Evolutionary conservation across 106 monocot genomes (phyloP), one percentile per base, ranked within the genome.

Genomic region (Platanthera guangdongensis): DNA sequence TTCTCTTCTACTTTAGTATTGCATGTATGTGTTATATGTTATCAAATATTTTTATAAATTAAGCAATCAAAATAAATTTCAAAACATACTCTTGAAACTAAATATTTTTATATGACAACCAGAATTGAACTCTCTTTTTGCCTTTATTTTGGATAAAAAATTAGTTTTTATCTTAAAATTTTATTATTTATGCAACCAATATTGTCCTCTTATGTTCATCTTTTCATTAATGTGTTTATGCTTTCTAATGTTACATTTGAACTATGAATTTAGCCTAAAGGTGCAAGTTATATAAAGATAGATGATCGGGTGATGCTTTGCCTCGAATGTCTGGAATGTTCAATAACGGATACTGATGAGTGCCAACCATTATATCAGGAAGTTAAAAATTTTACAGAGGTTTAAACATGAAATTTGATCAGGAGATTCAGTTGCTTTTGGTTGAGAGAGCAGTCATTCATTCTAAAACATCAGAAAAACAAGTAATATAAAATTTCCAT

Each of bases 251-350:
- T 32, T 32, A 32, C 32, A 32, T 30, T 14, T 30, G 19, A 62
- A 19, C 64, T 5, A 46, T 57, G 75, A 81, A 52, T 75, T 70
- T 82, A 95, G 95, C 84, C 90, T 59, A 80, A 71, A 81, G 95
- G 92, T 50, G 53, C 84, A 49, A 81, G 77, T 47, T 95, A 92
- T 67, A 75, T 95, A 11, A 82, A 82, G 9, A 71, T 95, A 68
- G 92, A 90, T 78, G 95, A 95, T 81, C 90, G 95, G 19, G 82
- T 92, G 80, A 90, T 87, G 76, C 88, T 96, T 47, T 96, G 93
- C 78, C 80, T 96, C 2, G 93, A 96, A 79, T 96, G 95, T 77
- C 73, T 96, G 65, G 83, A 93, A 80, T 93, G 90, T 72, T 68
- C 95, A 65, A 84, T 96, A 74, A 91, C 93, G 95, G 95, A 96